phyloP scores from a whole-genome alignment of 2,329 filamentous ascomycete genomes.

The Fusarium goolgardi region DNA sequence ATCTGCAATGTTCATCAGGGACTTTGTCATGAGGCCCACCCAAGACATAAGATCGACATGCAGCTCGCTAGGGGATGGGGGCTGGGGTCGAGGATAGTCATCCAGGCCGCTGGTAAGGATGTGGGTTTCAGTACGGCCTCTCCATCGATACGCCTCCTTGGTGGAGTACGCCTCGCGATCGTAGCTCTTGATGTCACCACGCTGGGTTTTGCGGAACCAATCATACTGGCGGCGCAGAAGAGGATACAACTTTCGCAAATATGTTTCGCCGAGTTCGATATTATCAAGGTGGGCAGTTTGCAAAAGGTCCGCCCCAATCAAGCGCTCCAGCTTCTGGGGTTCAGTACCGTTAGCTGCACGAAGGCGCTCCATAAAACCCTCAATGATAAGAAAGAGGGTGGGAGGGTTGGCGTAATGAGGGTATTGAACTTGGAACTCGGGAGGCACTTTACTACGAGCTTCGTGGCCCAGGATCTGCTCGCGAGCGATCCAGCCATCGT shows the following conservation, averaged over 20 bases:
- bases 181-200: conserved; percentile 89
- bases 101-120: conserved; percentile 94
- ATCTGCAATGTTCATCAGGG: conserved; percentile 82
- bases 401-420: conserved; percentile 98
- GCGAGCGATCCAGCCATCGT: conserved; percentile 96
- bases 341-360: conserved; percentile 64
- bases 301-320: conserved; percentile 59
- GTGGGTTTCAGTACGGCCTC: conserved; percentile 86
- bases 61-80: conserved; percentile 93
- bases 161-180: conserved; percentile 87
- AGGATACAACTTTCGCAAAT: conserved; percentile 83
- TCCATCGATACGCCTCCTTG: conserved; percentile 96
- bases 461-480: conserved; percentile 95
- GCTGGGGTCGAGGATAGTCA: conserved; percentile 93
- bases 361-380: conserved; percentile 84
- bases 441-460: conserved; percentile 92
- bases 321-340: conserved; percentile 56
- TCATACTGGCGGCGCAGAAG: conserved; percentile 88
- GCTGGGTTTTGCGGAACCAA: conserved; percentile 95
- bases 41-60: conserved; percentile 95
- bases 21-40: conserved; percentile 95
- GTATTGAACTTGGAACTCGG: conserved; percentile 94
- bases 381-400: conserved; percentile 90
- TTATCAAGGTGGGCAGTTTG: conserved; percentile 76
- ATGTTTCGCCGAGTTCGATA: conserved; percentile 73